phyloP scores from a whole-genome alignment of 108 stramenopile species.

The Discostella stelligeroides region DNA sequence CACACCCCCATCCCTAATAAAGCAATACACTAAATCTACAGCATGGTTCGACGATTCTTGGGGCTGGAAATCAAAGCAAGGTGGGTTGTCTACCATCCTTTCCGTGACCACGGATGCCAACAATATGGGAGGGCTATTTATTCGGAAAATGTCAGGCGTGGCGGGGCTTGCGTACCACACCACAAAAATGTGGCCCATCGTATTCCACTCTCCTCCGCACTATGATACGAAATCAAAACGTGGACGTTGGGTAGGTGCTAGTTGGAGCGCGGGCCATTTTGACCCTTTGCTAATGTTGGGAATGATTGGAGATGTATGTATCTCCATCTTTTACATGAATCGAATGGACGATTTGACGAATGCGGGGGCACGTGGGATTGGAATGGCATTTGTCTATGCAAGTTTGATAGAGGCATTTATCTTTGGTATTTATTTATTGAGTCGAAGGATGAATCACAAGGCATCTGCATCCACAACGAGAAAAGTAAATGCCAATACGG shows the following conservation, averaged over 20 bases:
- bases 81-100: slow-evolving; percentile 77
- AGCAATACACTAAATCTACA: slow-evolving; percentile 79
- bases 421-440: slow-evolving; percentile 53
- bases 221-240: background rate
- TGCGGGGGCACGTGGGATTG: slow-evolving; percentile 62
- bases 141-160: slow-evolving; percentile 81
- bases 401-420: slow-evolving; percentile 68
- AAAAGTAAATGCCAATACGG: background rate
- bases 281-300: slow-evolving; percentile 57
- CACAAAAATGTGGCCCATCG: slow-evolving; percentile 75
- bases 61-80: slow-evolving; percentile 87
- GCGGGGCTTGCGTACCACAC: slow-evolving; percentile 72
- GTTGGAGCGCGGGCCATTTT: slow-evolving; percentile 81
- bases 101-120: slow-evolving; percentile 81
- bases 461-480: background rate
- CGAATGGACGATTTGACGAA: slow-evolving; percentile 61
- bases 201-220: slow-evolving; percentile 63
- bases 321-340: slow-evolving; percentile 57
- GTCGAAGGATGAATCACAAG: slow-evolving; percentile 27
- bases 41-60: slow-evolving; percentile 73
- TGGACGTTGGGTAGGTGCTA: slow-evolving; percentile 54
- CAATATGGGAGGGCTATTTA: slow-evolving; percentile 88
- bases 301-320: slow-evolving; percentile 62
- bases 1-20: too few relatives aligned
- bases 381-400: slow-evolving; percentile 51